Evolutionary conservation across 495 filamentous ascomycete species (phyloP).

Genomic region (Penicillium soppii): DNA sequence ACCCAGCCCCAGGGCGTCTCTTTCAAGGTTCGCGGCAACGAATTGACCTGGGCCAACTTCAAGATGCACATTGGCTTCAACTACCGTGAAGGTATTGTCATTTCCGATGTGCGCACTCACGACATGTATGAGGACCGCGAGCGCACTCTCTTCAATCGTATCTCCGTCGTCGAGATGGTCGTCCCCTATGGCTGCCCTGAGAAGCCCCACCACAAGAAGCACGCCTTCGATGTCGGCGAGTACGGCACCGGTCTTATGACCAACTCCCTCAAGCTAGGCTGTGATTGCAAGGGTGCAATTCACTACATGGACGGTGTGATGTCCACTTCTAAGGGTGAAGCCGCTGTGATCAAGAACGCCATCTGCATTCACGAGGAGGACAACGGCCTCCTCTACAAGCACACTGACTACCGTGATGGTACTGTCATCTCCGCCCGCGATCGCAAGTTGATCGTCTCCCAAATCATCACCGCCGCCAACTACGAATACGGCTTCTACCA

Average conservation of each 20-base stretch:
- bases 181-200: slow-evolving; percentile 76
- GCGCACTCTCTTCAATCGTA: slow-evolving; percentile 69
- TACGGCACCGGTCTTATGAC: slow-evolving; percentile 72
- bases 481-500: slow-evolving; percentile 62
- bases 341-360: slow-evolving; percentile 65
- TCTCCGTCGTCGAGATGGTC: slow-evolving; percentile 73
- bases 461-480: slow-evolving; percentile 62
- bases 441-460: slow-evolving; percentile 69
- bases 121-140: slow-evolving; percentile 80
- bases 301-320: slow-evolving; percentile 67
- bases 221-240: slow-evolving; percentile 78
- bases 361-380: slow-evolving; percentile 79
- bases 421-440: slow-evolving; percentile 64
- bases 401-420: slow-evolving; percentile 76
- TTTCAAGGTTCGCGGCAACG: slow-evolving; percentile 40
- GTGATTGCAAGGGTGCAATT: slow-evolving; percentile 72
- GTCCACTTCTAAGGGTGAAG: slow-evolving; percentile 54
- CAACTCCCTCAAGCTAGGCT: slow-evolving; percentile 70
- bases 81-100: slow-evolving; percentile 89
- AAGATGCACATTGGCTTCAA: slow-evolving; percentile 70
- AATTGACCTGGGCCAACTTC: slow-evolving; percentile 38
- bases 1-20: slow-evolving; percentile 40
- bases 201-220: slow-evolving; percentile 71
- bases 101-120: slow-evolving; percentile 89
- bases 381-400: slow-evolving; percentile 75